A percentile compares a stretch with the other conserved stretches of the same genome.
phyloP scores from a whole-genome alignment of 2,329 filamentous ascomycete species.

The Fusarium beomiforme region DNA sequence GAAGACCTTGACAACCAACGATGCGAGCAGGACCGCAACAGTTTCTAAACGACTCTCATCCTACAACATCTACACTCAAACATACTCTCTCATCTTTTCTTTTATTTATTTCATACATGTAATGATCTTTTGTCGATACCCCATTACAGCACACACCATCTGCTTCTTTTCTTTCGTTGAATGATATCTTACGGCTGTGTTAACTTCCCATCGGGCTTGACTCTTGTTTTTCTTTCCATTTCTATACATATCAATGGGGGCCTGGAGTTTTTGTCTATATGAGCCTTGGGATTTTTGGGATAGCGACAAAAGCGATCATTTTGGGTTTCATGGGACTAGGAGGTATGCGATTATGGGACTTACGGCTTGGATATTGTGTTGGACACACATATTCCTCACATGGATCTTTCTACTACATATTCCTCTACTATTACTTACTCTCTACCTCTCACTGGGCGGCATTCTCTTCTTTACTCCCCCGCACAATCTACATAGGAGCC shows the following conservation, averaged over 20 bases:
- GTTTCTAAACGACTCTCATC: conserved; percentile 29
- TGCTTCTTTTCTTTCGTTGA: conserved; percentile 24
- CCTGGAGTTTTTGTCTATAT: conserved; percentile 25
- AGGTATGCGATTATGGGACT: conserved; percentile 26
- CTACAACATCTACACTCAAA: neutral
- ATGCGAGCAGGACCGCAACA: conserved; percentile 33
- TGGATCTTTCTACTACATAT: conserved; percentile 6
- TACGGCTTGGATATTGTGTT: conserved; percentile 17
- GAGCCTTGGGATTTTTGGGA: conserved; percentile 21
- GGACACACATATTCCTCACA: conserved; percentile 1
- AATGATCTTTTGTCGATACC: conserved; percentile 41
- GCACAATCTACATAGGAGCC: conserved; percentile 10
- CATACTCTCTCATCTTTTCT: conserved; percentile 3
- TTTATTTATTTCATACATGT: conserved; percentile 16
- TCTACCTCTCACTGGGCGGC: conserved; percentile 10
- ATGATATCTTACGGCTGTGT: conserved; percentile 20
- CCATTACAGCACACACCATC: conserved; percentile 23
- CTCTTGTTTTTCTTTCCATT: conserved; percentile 5
- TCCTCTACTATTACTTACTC: conserved; percentile 27
- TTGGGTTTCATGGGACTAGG: conserved; percentile 3
- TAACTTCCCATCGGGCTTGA: conserved; percentile 17
- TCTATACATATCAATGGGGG: conserved; percentile 9
- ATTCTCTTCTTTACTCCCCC: conserved; percentile 13
- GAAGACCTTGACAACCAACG: conserved; percentile 46
- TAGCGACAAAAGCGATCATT: conserved; percentile 34